Base-by-base conservation (phyloP, 1,284 basidiomycete genomes). In the Cryptococcus jaspeensis region DNA sequence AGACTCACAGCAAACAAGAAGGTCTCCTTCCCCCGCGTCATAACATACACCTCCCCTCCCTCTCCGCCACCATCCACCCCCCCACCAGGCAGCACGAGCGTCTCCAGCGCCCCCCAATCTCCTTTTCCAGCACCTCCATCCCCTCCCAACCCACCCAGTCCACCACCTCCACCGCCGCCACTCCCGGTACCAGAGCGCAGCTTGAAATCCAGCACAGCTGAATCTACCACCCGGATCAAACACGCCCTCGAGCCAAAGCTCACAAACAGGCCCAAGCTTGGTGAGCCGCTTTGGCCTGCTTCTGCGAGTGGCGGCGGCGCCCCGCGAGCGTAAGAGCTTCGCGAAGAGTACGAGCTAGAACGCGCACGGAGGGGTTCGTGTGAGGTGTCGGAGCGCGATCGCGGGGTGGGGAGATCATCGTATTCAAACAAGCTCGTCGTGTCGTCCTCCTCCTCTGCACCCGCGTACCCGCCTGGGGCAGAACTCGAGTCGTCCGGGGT, bases 191-290 rank as follows among this genome's bases (percentile, higher is more conserved):
- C 28, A 9, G 28, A 9, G 9, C 28, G 28, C 28, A 32, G 28
- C 32, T 52, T 56, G 42, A 63, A 48, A 44, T 60, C 61, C 44
- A 58, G 38, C 16, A 63, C 61, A 7, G 56, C 51, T 2, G 58
- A 57, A 52, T 63, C 59, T 39, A 35, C 53, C 13, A 59, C 46
- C 42, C 59, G 6, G n/a, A 63, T 63, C 40, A 63, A 41, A 48
- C 61, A 60, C 3, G 61, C 61, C 46, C 52, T 56, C 16, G 42
- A 42, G 3, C 61, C 59, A 45, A 63, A 63, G 13, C 43, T 51
- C 15, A 63, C 55, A 50, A 52, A 60, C 7, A 63, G 42, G 5
- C 59, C 61, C 12, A 63, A 40, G 20, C 50, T 55, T 2, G 44
- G n/a, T 40, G 48, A 8, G n/a, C n/a, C n/a, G n/a, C n/a, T n/a